phyloP scores from a whole-genome alignment of 371 early-diverging fungal species.

The Zancudomyces culisetae region DNA sequence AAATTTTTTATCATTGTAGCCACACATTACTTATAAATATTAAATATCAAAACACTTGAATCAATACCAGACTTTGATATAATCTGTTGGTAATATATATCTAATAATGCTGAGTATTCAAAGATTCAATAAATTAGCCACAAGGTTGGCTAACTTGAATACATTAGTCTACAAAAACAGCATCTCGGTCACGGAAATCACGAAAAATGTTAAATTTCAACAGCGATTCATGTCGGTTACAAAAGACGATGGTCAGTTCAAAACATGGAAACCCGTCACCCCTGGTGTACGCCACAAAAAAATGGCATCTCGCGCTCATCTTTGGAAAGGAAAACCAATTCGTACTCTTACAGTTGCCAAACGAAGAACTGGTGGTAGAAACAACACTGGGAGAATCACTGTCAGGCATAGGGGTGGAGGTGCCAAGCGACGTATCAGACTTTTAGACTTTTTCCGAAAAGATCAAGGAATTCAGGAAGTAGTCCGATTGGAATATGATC shows the following conservation, averaged over 20 bases:
- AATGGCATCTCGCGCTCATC: slow-evolving; percentile 66
- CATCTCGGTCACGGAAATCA: too few species aligned
- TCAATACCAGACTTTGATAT: too few species aligned
- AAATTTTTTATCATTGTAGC: too few species aligned
- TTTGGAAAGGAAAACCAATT: slow-evolving; percentile 78
- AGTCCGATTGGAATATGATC: slow-evolving; percentile 84
- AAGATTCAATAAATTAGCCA: too few species aligned
- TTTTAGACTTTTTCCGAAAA: slow-evolving; percentile 69
- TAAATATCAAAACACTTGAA: too few species aligned
- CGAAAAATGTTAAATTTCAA: too few species aligned
- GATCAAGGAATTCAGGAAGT: slow-evolving; percentile 63
- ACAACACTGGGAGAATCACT: slow-evolving; percentile 79
- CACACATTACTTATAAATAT: too few species aligned
- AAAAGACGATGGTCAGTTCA: slow-evolving; percentile 43
- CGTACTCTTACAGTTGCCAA: slow-evolving; percentile 63
- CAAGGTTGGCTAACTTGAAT: too few species aligned
- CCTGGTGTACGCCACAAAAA: slow-evolving; percentile 77
- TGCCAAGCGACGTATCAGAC: slow-evolving; percentile 69
- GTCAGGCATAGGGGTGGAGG: slow-evolving; percentile 91
- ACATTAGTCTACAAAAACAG: too few species aligned
- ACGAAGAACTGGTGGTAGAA: slow-evolving; percentile 69
- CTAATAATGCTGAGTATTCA: too few species aligned
- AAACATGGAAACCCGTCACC: slow-evolving; percentile 78
- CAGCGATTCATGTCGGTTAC: slow-evolving; percentile 5
- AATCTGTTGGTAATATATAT: too few species aligned